A percentile compares a stretch with the other conserved stretches of the same genome.
These are phyloP conservation scores for Luffa acutangula DNA, from an alignment of 306 rosid genomes.

Conservation along the genomic window DNA sequence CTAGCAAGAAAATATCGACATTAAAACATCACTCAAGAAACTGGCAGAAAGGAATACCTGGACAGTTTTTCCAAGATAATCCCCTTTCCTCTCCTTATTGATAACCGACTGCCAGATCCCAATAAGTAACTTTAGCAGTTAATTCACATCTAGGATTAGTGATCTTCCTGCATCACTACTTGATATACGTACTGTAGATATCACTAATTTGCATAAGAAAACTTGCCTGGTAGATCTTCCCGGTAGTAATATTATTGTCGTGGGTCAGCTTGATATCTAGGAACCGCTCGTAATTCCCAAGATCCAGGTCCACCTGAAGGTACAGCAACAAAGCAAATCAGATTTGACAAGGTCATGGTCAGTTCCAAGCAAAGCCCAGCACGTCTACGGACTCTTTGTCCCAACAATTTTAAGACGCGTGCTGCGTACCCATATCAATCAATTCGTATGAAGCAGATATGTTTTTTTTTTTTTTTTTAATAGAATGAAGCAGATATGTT, in stretches of 20 bases:
- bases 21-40: background rate
- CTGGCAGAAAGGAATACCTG: conserved; percentile 22
- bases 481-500: background rate
- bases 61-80: conserved; percentile 45
- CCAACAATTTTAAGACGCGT: background rate
- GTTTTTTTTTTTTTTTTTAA: no score
- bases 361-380: background rate
- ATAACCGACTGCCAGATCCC: conserved; percentile 25
- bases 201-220: background rate
- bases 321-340: conserved; percentile 19
- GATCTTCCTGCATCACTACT: background rate
- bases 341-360: background rate
- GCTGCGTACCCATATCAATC: background rate
- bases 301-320: conserved; percentile 93
- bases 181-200: background rate
- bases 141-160: background rate
- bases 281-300: conserved; percentile 93
- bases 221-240: conserved; percentile 93
- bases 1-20: background rate
- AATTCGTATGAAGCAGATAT: background rate
- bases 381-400: background rate
- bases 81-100: conserved; percentile 36
- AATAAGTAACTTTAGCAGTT: background rate
- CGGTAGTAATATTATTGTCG: conserved; percentile 87
- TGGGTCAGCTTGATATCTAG: conserved; percentile 80